A percentile compares a stretch with the other conserved stretches of the same genome.
Conservation (phyloP, 805 yeast genomes). For the Blastobotrys attinorum region DNA sequence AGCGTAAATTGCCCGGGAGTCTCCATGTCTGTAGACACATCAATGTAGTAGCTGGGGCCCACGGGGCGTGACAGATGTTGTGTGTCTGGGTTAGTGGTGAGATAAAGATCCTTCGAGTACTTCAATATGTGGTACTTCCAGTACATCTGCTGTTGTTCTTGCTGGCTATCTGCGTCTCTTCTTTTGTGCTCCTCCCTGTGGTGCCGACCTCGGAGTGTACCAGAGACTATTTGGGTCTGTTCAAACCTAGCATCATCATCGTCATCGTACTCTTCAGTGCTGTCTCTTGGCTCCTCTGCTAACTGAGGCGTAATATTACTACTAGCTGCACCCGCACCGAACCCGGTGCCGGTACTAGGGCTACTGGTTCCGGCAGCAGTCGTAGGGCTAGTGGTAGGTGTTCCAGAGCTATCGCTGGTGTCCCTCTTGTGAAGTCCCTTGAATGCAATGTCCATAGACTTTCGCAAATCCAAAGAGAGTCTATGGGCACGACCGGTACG, state of each 20-base stretch:
- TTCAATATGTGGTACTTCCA: slow-evolving; percentile 61
- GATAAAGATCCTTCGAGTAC: slow-evolving; percentile 47
- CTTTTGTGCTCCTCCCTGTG: background rate
- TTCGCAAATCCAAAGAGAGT: too few species aligned
- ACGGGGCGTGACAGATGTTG: slow-evolving; percentile 50
- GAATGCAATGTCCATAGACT: too few species aligned
- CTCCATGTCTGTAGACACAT: slow-evolving; percentile 3
- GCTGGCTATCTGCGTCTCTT: background rate
- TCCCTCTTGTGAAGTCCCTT: too few species aligned
- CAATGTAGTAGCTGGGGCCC: slow-evolving; percentile 56
- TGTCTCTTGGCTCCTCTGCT: too few species aligned
- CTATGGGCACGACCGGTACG: too few species aligned
- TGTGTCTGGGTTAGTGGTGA: slow-evolving; percentile 60
- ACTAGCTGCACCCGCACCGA: too few species aligned
- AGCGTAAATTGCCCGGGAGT: slow-evolving; percentile 5
- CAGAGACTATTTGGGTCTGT: slow-evolving; percentile 1
- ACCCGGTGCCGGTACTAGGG: too few species aligned
- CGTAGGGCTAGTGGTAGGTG: too few species aligned
- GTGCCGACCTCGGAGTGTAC: slow-evolving; percentile 1
- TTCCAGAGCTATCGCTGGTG: too few species aligned
- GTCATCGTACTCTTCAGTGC: slow-evolving; percentile 1
- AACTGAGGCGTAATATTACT: too few species aligned
- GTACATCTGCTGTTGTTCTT: slow-evolving; percentile 21
- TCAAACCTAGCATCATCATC: slow-evolving; percentile 1
- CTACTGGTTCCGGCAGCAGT: too few species aligned